Percentiles rank a stretch among this genome's conserved stretches.
Evolutionary conservation across 352 stramenopile species (phyloP).

Genomic region (Aphanomyces stellatus): DNA sequence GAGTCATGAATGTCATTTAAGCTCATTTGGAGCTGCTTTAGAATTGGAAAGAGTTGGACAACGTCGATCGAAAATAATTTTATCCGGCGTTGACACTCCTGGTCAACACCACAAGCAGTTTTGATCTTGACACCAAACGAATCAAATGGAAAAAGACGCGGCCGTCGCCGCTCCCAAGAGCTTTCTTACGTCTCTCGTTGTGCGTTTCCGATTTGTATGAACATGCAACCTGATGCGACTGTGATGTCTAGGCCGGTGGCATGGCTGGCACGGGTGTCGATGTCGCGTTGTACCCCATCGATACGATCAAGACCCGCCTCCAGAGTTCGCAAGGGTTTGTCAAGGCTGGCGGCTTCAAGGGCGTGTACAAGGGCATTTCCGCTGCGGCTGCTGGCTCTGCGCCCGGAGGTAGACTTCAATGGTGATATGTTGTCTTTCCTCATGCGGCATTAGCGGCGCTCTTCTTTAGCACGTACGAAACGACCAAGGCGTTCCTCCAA

Average conservation of each 20-base stretch:
- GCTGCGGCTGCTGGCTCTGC: constrained; percentile 87
- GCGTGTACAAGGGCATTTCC: constrained; percentile 87
- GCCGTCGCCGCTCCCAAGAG: constrained; percentile 13
- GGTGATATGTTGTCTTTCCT: too few species aligned
- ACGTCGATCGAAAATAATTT: too few species aligned
- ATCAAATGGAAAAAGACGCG: constrained; percentile 5
- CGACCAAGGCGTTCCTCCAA: constrained; percentile 70
- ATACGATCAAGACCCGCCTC: constrained; percentile 98
- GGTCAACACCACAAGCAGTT: too few species aligned
- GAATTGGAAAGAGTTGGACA: too few species aligned
- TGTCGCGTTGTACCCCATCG: constrained; percentile 96
- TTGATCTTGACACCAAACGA: too few species aligned
- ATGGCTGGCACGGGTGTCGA: constrained; percentile 96
- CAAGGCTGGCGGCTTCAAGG: constrained; percentile 94
- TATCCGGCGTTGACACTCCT: too few species aligned
- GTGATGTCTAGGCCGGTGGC: constrained; percentile 71
- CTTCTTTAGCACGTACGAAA: constrained; percentile 89
- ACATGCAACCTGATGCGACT: background rate
- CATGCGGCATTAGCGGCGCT: constrained; percentile 76
- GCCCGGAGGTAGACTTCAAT: constrained; percentile 58
- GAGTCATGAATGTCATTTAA: too few species aligned
- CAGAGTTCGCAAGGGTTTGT: constrained; percentile 96
- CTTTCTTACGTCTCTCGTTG: constrained; percentile 15
- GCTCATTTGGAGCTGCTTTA: too few species aligned
- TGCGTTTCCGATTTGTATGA: background rate